Percentiles rank a stretch among this genome's conserved stretches.
phyloP scores from a whole-genome alignment of 148 eudicot genomes.

The Chenopodium album region DNA sequence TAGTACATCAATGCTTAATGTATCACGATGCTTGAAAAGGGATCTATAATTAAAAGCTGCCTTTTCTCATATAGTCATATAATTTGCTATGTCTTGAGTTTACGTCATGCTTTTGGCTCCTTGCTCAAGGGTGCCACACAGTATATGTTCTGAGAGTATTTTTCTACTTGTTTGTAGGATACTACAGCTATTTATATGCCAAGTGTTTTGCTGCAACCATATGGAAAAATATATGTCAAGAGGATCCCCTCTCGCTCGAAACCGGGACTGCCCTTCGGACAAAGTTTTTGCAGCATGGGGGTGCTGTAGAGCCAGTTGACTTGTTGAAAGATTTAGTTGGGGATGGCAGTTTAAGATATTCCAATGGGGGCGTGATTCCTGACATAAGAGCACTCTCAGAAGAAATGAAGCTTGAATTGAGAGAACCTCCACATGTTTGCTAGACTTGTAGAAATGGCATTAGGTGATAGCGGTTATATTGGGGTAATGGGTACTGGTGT shows the following conservation, averaged over 20 bases:
- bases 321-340: constrained; percentile 69
- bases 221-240: constrained; percentile 73
- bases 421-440: neutral
- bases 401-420: constrained; percentile 49
- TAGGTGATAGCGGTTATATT: neutral
- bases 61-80: neutral
- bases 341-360: constrained; percentile 40
- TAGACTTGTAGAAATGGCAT: constrained; percentile 1
- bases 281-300: constrained; percentile 80
- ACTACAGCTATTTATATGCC: constrained; percentile 94
- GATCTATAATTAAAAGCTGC: neutral
- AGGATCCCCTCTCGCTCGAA: constrained; percentile 75
- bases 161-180: constrained; percentile 40
- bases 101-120: neutral
- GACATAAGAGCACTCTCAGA: constrained; percentile 55
- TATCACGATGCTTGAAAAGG: neutral
- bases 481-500: neutral
- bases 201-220: constrained; percentile 92
- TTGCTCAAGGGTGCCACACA: constrained; percentile 7
- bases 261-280: constrained; percentile 76
- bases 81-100: neutral
- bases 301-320: constrained; percentile 75
- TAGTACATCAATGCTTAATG: neutral
- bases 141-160: constrained; percentile 1
- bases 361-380: constrained; percentile 75